phyloP scores from a whole-genome alignment of 2,329 filamentous ascomycete genomes.

The Xylaria sp. region DNA sequence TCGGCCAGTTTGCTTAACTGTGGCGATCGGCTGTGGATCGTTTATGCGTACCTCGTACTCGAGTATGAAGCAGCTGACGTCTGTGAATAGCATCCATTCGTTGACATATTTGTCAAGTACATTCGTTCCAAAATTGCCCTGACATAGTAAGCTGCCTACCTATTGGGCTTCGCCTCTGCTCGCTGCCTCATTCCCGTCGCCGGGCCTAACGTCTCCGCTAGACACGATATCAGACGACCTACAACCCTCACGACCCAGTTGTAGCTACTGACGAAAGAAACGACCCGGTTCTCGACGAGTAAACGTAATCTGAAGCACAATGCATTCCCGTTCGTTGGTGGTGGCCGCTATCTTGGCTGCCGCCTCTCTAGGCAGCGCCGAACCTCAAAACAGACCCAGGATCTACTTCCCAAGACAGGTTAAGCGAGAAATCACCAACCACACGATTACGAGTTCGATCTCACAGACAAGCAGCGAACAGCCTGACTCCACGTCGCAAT shows the following conservation, averaged over 20 bases:
- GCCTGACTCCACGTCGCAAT: constrained; percentile 19
- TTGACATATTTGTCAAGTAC: constrained; percentile 51
- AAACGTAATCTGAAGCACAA: constrained; percentile 27
- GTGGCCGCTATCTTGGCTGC: constrained; percentile 43
- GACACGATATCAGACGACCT: constrained; percentile 22
- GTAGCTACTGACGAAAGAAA: constrained; percentile 9
- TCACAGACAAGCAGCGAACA: constrained; percentile 25
- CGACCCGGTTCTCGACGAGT: constrained; percentile 14
- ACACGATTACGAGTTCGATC: constrained; percentile 35
- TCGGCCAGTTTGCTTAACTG: constrained; percentile 3
- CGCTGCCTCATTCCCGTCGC: constrained; percentile 7
- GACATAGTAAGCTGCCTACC: constrained; percentile 41
- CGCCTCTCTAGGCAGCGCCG: constrained; percentile 41
- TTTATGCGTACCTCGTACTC: constrained; percentile 16
- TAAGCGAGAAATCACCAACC: constrained; percentile 43
- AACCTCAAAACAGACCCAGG: constrained; percentile 41
- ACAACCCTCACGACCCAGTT: constrained; percentile 21
- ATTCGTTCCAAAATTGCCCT: constrained; percentile 47
- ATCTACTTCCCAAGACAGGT: constrained; percentile 49
- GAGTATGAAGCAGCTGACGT: constrained; percentile 22
- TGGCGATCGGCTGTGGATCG: constrained; percentile 27
- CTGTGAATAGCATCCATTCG: constrained; percentile 39
- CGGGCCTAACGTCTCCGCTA: constrained; percentile 21
- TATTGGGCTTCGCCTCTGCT: no score
- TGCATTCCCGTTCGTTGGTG: constrained; percentile 36